Evolutionary conservation across 2,329 filamentous ascomycete species (phyloP).

Genomic region (Trichoderma asperellum): DNA sequence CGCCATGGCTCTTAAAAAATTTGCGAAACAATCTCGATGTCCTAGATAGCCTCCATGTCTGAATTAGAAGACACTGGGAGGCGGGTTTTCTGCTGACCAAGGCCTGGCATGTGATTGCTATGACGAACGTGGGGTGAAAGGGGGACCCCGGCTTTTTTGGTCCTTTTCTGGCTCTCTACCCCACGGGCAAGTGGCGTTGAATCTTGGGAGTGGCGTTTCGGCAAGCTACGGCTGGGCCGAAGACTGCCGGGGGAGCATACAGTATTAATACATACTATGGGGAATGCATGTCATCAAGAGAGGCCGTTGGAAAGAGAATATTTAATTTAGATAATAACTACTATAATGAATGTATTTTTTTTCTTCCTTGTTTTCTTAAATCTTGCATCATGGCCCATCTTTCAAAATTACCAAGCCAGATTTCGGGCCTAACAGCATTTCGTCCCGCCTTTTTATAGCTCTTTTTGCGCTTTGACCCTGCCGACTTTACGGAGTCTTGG

Average conservation of each 20-base stretch:
- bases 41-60: no score
- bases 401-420: background rate
- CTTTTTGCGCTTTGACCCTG: constrained; percentile 5
- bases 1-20: no score
- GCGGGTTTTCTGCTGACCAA: background rate
- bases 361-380: background rate
- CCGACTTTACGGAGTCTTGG: constrained; percentile 1
- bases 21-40: no score
- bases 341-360: no score
- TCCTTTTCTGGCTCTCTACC: background rate
- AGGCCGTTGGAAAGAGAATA: background rate
- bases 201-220: background rate
- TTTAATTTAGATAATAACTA: background rate
- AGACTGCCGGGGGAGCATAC: background rate
- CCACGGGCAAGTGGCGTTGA: constrained; percentile 9
- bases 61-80: background rate
- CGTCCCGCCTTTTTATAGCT: background rate
- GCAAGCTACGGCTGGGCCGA: constrained; percentile 7
- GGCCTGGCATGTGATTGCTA: constrained; percentile 18
- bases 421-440: background rate
- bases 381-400: background rate
- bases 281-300: background rate
- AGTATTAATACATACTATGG: background rate
- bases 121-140: constrained; percentile 9
- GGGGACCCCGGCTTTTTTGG: background rate